Conservation (phyloP, 176 grass and related monocot species). For the Oryza meridionalis region DNA sequence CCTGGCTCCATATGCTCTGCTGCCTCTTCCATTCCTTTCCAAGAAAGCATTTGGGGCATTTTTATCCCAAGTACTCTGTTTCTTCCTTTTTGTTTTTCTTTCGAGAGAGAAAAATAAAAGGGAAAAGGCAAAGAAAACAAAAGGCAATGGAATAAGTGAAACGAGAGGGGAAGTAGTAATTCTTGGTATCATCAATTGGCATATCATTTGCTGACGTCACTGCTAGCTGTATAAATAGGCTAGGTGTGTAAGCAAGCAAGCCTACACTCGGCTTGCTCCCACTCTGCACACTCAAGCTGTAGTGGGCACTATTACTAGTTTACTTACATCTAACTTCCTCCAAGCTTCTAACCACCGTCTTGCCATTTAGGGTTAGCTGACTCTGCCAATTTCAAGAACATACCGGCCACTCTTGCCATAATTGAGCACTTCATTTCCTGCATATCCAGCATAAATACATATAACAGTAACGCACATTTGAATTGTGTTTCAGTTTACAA, state of each 20-base stretch:
- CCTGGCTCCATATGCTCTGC: conserved; percentile 5
- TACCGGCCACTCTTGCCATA: conserved; percentile 17
- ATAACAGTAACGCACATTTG: background rate
- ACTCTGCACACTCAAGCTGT: background rate
- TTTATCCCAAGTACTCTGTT: background rate
- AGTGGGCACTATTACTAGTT: too few relatives aligned
- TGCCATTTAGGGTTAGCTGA: conserved; percentile 15
- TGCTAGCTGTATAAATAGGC: conserved; percentile 36
- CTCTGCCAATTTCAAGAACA: conserved; percentile 27
- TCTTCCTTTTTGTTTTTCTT: background rate
- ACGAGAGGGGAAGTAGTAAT: background rate
- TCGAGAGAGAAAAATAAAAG: too few relatives aligned
- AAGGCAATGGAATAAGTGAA: conserved; percentile 16
- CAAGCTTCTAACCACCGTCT: conserved; percentile 11
- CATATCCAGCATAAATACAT: too few relatives aligned
- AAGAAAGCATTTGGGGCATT: background rate
- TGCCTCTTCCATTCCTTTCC: background rate
- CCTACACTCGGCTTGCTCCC: background rate
- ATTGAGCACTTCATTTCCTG: background rate
- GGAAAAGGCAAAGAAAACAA: background rate
- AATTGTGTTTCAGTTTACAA: background rate
- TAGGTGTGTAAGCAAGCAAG: conserved; percentile 1
- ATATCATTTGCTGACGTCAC: conserved; percentile 37
- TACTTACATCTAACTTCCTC: background rate
- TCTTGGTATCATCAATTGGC: background rate